Evolutionary conservation across 306 rosid species (phyloP), one percentile per base, ranked within the genome.

Genomic region (Corylus heterophylla): DNA sequence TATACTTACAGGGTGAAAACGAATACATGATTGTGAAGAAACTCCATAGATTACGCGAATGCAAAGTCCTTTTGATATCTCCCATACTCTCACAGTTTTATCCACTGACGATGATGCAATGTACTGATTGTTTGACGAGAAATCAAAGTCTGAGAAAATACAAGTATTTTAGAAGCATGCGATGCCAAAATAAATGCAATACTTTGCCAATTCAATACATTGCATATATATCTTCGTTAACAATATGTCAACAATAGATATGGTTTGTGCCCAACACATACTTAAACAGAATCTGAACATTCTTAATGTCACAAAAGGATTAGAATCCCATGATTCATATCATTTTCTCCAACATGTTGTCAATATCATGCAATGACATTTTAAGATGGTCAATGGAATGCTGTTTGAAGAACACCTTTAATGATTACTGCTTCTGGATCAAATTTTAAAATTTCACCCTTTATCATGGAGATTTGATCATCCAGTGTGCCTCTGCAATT

Each of bases 61-160:
- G 88, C 98, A 94, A 81, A 88, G 83, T 66, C 98, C 97, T 86
- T 79, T 91, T 29, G 80, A 81, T 89, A 92, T 91, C 88, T 92
- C 97, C 98, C 98, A 94, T 45, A 94, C 95, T 86, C 95, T 89
- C 78, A 94, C 93, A 82, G 98, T 92, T 88, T 94, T 94, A 85
- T 94, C 98, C 93, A 90, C 73, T 25, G 98, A 94, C 39, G 98
- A 86, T 3, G 98, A 94, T 35, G 97, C 95, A 86, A 94, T 92
- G 85, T 94, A 94, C 87, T 92, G 98, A 90, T 92, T 94, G 85
- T 91, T 94, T 54, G 97, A 91, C 14, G 98, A 81, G 86, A 94
- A 94, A 90, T 94, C 97, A 70, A 94, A 94, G 86, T 94, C 98
- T 94, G 97, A 84, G 90, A 87, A 81, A 58, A 79, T 74, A 86